These are phyloP conservation scores for Xylariaceae sp. DNA, from an alignment of 2,329 filamentous ascomycete species.

Conservation along the genomic window DNA sequence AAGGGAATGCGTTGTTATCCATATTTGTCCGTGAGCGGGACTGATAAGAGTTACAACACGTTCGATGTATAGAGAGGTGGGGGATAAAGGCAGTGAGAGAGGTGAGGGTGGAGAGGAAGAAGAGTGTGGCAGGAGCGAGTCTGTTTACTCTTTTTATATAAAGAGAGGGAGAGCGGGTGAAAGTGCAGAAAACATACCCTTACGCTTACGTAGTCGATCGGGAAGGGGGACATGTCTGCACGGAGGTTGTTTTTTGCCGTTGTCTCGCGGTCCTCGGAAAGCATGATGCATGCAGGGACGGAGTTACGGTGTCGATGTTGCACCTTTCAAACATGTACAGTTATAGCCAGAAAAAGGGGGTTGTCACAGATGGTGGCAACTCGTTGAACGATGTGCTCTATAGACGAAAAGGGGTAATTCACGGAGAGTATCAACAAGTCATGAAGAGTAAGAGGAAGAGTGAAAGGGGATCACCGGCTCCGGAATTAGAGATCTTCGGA, in stretches of 20 bases:
- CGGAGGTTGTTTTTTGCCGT: not conserved
- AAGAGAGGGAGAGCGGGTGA: too few species aligned
- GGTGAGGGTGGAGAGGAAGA: constrained; percentile 7
- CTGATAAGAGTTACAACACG: not conserved
- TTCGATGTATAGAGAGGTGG: not conserved
- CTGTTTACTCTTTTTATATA: too few species aligned
- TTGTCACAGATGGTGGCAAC: not conserved
- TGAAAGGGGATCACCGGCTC: too few species aligned
- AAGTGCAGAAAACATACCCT: too few species aligned
- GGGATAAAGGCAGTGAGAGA: not conserved
- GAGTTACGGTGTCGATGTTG: too few species aligned
- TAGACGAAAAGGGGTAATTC: not conserved
- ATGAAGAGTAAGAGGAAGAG: too few species aligned
- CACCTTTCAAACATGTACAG: too few species aligned
- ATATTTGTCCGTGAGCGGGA: constrained; percentile 15
- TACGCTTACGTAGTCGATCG: too few species aligned
- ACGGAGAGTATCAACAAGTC: too few species aligned
- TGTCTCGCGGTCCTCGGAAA: not conserved
- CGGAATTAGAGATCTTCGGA: too few species aligned
- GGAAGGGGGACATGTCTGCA: too few species aligned
- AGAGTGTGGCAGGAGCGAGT: not conserved
- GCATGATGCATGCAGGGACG: not conserved
- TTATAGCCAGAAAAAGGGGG: not conserved
- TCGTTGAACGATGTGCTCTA: not conserved
- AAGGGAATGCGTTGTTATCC: constrained; percentile 7